Percentiles rank a stretch among this genome's conserved stretches.
phyloP scores from a whole-genome alignment of 1,284 basidiomycete species.

The Cryptococcus sp. region DNA sequence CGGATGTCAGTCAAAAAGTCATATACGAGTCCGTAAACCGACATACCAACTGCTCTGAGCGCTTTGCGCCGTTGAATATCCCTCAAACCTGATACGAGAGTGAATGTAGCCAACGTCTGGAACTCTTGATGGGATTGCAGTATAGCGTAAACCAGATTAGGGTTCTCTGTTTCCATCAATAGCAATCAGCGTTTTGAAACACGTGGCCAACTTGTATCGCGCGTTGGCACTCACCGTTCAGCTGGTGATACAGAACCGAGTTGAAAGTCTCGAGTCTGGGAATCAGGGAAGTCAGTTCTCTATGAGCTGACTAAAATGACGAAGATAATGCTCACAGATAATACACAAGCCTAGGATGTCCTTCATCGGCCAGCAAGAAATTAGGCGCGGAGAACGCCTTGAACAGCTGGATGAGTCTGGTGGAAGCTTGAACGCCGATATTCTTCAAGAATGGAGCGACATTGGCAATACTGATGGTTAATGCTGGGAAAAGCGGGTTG shows the following conservation, averaged over 20 bases:
- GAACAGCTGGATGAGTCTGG: slow-evolving; percentile 81
- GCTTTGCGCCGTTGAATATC: slow-evolving; percentile 75
- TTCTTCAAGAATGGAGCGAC: slow-evolving; percentile 80
- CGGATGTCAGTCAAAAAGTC: not conserved
- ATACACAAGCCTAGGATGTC: slow-evolving; percentile 85
- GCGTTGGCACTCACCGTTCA: slow-evolving; percentile 24
- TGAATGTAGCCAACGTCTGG: slow-evolving; percentile 85
- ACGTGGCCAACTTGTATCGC: not conserved
- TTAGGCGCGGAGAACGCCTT: slow-evolving; percentile 82
- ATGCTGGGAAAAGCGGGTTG: slow-evolving; percentile 82
- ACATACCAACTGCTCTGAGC: slow-evolving; percentile 61
- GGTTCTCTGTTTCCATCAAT: slow-evolving; percentile 62
- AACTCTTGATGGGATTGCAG: slow-evolving; percentile 78
- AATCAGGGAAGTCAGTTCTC: not conserved
- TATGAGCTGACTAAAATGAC: not conserved
- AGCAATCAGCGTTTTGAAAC: slow-evolving; percentile 30
- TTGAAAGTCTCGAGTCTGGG: slow-evolving; percentile 78
- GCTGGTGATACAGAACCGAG: slow-evolving; percentile 69
- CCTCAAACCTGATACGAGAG: slow-evolving; percentile 74
- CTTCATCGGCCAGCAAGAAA: slow-evolving; percentile 89
- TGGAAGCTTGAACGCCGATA: slow-evolving; percentile 76
- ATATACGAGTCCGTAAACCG: not conserved
- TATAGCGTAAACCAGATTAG: slow-evolving; percentile 83
- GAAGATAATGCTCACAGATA: slow-evolving; percentile 64
- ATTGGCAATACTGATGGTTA: slow-evolving; percentile 87